Evolutionary conservation across 73 alveolate genomes (phyloP).

Genomic region (Tetrahymena borealis): DNA sequence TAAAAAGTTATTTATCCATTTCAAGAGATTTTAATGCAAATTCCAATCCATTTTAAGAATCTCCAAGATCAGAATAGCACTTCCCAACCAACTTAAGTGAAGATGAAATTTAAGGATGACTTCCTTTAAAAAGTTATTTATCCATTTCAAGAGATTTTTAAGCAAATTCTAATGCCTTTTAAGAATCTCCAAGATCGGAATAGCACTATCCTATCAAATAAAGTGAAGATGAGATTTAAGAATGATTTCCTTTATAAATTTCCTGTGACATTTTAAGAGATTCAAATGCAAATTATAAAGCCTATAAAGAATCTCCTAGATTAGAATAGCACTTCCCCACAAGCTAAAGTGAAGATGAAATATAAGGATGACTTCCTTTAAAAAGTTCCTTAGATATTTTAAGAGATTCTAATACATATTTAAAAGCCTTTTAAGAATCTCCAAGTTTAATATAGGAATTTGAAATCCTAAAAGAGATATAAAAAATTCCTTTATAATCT

Average conservation of each 20-base stretch:
- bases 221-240: too few relatives aligned
- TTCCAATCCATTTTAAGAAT: not conserved
- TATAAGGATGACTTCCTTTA: too few relatives aligned
- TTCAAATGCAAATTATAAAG: too few relatives aligned
- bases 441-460: not conserved
- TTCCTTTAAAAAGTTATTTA: not conserved
- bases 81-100: not conserved
- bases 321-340: too few relatives aligned
- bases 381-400: too few relatives aligned
- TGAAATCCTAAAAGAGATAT: too few relatives aligned
- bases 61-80: not conserved
- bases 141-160: not conserved
- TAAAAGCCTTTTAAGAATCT: too few relatives aligned
- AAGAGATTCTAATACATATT: too few relatives aligned
- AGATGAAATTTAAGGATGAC: not conserved
- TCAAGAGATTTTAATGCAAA: not conserved
- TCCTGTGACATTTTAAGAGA: not conserved
- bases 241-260: not conserved
- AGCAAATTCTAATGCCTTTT: not conserved
- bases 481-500: not conserved
- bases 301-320: too few relatives aligned
- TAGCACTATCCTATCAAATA: not conserved
- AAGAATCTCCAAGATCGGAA: not conserved
- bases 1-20: too few relatives aligned
- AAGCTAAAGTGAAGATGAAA: too few relatives aligned